Evolutionary conservation across 148 eudicot genomes (phyloP).

Genomic region (Pouteria glomerata): DNA sequence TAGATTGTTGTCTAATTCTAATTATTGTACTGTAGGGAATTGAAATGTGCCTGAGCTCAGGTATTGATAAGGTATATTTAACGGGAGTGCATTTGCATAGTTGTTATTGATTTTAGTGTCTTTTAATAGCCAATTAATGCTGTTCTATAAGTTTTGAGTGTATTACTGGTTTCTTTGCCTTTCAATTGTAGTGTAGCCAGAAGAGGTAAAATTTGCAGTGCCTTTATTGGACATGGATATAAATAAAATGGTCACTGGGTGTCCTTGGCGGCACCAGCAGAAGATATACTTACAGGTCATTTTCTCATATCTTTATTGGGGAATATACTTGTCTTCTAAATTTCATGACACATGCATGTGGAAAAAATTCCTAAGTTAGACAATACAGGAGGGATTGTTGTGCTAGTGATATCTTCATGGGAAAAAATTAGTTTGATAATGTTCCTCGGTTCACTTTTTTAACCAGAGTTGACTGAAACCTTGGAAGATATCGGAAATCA

Average conservation of each 20-base stretch:
- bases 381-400: too few relatives aligned
- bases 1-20: constrained; percentile 5
- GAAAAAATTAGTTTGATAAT: too few relatives aligned
- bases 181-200: constrained; percentile 68
- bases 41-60: constrained; percentile 72
- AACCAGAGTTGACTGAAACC: not conserved
- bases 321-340: not conserved
- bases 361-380: not conserved
- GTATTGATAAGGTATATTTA: constrained; percentile 65
- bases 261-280: constrained; percentile 81
- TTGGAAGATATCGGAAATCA: not conserved
- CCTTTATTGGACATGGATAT: constrained; percentile 75
- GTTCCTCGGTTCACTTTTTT: not conserved
- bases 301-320: not conserved
- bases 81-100: constrained; percentile 11
- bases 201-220: constrained; percentile 90
- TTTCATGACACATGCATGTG: not conserved
- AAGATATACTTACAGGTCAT: constrained; percentile 77
- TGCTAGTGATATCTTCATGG: too few relatives aligned
- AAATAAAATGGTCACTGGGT: constrained; percentile 59
- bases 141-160: not conserved
- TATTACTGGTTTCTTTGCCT: constrained; percentile 19
- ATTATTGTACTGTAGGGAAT: constrained; percentile 56
- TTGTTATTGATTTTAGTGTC: not conserved
- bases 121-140: not conserved